Conservation (phyloP, 805 yeast genomes). For the Yarrowia sp. region DNA sequence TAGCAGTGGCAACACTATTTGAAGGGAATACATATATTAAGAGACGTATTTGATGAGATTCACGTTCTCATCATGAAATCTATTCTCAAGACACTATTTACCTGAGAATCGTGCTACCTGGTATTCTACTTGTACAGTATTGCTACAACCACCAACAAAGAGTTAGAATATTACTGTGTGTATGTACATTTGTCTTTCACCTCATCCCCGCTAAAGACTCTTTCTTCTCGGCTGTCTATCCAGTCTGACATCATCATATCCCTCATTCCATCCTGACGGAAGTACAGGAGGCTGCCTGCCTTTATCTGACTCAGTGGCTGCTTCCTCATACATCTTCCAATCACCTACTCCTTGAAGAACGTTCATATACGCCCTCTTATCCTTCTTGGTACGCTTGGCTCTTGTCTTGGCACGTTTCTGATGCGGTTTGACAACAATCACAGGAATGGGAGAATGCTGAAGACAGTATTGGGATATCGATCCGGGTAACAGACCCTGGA, state of each 20-base stretch:
- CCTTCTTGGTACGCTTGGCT: constrained; percentile 34
- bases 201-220: not conserved
- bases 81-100: no score
- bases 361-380: not conserved
- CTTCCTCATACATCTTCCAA: not conserved
- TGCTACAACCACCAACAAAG: no score
- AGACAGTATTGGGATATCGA: constrained; percentile 50
- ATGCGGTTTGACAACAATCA: constrained; percentile 46
- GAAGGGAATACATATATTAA: no score
- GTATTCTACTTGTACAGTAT: no score
- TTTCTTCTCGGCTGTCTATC: not conserved
- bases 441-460: constrained; percentile 49
- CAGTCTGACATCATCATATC: not conserved
- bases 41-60: no score
- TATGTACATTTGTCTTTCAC: not conserved
- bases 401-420: constrained; percentile 39
- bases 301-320: not conserved
- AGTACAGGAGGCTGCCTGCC: not conserved
- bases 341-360: not conserved
- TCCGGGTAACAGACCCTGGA: constrained; percentile 46
- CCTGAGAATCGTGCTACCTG: no score
- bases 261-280: not conserved
- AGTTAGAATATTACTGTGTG: not conserved
- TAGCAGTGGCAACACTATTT: no score
- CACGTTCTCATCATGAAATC: no score